Evolutionary conservation across 1,139 yeast species (phyloP).

Genomic region (Lodderomyces metapsilosis): DNA sequence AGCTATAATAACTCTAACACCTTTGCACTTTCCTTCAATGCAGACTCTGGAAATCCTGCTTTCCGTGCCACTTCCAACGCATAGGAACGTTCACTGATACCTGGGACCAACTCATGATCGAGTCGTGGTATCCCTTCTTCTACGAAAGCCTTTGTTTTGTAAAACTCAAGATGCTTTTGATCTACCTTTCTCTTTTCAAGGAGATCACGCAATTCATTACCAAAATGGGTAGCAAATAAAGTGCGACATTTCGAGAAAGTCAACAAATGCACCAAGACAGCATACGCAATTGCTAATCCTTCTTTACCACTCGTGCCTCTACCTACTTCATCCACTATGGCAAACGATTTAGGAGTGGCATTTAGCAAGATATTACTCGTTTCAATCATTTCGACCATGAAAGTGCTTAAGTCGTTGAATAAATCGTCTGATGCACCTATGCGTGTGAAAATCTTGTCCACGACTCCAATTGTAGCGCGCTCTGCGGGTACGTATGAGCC

Average conservation of each 20-base stretch:
- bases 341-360: conserved; percentile 76
- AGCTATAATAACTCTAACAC: conserved; percentile 26
- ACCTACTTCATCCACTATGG: conserved; percentile 94
- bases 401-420: conserved; percentile 83
- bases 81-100: conserved; percentile 74
- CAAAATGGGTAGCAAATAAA: conserved; percentile 93
- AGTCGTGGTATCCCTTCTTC: too few species aligned
- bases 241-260: conserved; percentile 65
- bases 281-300: conserved; percentile 88
- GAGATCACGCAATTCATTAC: conserved; percentile 53
- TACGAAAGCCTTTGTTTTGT: conserved; percentile 50
- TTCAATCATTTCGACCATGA: conserved; percentile 98
- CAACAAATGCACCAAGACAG: conserved; percentile 62
- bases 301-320: conserved; percentile 91
- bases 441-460: conserved; percentile 83
- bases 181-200: conserved; percentile 25
- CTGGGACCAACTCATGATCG: conserved; percentile 64
- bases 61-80: conserved; percentile 81
- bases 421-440: conserved; percentile 92
- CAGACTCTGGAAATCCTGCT: conserved; percentile 78
- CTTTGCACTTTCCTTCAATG: conserved; percentile 49
- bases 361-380: conserved; percentile 74
- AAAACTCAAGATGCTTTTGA: conserved; percentile 41
- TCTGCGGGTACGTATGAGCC: conserved; percentile 88
- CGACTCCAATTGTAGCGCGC: conserved; percentile 69